Percentiles rank a stretch among this genome's conserved stretches.
phyloP scores from a whole-genome alignment of 345 rosid genomes.

The Raphanus raphanistrum region DNA sequence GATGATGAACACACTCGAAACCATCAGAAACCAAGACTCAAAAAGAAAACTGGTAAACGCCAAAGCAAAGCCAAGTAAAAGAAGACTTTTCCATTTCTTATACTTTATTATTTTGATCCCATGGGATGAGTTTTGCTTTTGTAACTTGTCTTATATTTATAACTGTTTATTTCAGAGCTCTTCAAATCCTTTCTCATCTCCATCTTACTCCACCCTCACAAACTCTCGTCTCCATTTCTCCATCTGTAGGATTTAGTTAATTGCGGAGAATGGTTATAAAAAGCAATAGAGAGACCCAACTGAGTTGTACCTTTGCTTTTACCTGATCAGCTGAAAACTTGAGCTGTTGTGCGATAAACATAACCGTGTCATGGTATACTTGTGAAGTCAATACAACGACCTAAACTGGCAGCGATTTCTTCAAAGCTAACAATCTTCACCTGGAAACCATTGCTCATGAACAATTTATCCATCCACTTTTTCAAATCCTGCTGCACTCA shows the following conservation, averaged over 20 bases:
- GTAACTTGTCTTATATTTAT: constrained; percentile 8
- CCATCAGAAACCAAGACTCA: constrained; percentile 43
- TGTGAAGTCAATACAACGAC: constrained; percentile 46
- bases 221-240: constrained; percentile 76
- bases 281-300: background rate
- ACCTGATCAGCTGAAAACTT: constrained; percentile 90
- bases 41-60: constrained; percentile 28
- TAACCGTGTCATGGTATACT: too few relatives aligned
- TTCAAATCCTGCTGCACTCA: constrained; percentile 50
- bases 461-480: constrained; percentile 61
- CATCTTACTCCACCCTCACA: constrained; percentile 76
- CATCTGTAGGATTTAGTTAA: constrained; percentile 47
- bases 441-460: constrained; percentile 67
- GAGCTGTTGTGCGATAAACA: too few relatives aligned
- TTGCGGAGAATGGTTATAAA: too few relatives aligned
- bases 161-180: constrained; percentile 38
- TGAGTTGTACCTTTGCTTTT: background rate
- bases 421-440: constrained; percentile 52
- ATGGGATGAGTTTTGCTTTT: constrained; percentile 8
- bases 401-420: constrained; percentile 57
- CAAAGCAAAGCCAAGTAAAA: constrained; percentile 21
- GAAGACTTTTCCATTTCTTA: background rate
- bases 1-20: constrained; percentile 42
- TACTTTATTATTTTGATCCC: background rate
- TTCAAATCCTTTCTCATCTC: constrained; percentile 91